Evolutionary conservation across 2,329 filamentous ascomycete species (phyloP), one percentile per base, ranked within the genome.

Genomic region (Bimuria novae-zelandiae): DNA sequence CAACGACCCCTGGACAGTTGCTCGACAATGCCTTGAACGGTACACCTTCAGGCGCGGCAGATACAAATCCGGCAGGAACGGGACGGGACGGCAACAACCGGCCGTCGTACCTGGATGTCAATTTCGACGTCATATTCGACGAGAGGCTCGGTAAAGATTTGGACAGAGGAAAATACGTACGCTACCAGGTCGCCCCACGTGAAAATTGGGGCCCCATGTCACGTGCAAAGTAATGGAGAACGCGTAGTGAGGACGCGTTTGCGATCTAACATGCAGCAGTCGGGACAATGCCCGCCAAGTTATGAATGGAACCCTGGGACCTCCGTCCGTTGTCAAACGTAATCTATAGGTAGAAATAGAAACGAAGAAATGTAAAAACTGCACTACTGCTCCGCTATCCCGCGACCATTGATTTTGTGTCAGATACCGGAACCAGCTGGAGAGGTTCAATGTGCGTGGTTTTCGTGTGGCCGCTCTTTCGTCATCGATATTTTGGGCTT

Each of bases 171-270:
- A 88, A 87, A 59, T 80, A 95, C 40, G 86, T 95, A 49, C 82
- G 93, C 57, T 99, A 97, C 74, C 94, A 96, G 77, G 77, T 87
- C 55, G 97, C 97, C 70, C 94, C 94, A 40, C 81, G 88, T 54
- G 87, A 91, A 67, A 94, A 97, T 72, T 99, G 94, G 94, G 94
- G 94, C 0, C 94, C 94, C 1, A 85, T 96, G 84, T 70, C 72
- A 29, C 73, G 77, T 52, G 79, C 79, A 16, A 81, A 79, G 67
- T 73, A 62, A 61, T 12, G 30, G 30, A 40, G 41, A 35, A 50
- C 48, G 36, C 37, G 42, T 43, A 29, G 30, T 40, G 36, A n/a
- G n/a, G 43, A 41, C 44, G 30, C 41, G 37, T 40, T 32, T 17
- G 49, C 32, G 19, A 36, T 17, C 17, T n/a, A 14, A 14, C 19